phyloP scores from a whole-genome alignment of 208 protist genomes.

The Leishmania amazonensis region DNA sequence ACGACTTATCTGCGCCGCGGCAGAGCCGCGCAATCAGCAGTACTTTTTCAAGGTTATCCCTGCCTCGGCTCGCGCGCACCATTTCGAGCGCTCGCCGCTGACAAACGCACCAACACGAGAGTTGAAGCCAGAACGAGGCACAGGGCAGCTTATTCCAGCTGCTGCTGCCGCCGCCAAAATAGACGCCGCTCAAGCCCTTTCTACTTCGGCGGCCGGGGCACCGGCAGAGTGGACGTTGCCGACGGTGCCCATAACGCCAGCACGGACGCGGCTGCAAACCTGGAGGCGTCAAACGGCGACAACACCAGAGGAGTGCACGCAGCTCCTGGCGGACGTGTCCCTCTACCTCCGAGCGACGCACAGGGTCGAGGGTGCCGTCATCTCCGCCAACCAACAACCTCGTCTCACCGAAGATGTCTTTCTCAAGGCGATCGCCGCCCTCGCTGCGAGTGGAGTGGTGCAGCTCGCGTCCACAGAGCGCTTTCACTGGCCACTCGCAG shows the following conservation, averaged over 20 bases:
- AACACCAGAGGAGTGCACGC: slow-evolving; percentile 14
- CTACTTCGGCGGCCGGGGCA: neutral
- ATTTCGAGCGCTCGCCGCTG: slow-evolving; percentile 28
- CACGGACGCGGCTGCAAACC: neutral
- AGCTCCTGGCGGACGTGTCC: slow-evolving; percentile 21
- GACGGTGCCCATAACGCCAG: too few species aligned
- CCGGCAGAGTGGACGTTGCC: neutral
- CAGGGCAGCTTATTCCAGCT: neutral
- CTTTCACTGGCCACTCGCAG: slow-evolving; percentile 35
- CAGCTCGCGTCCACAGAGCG: slow-evolving; percentile 24
- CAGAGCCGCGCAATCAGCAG: slow-evolving; percentile 36
- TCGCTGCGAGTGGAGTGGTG: slow-evolving; percentile 26
- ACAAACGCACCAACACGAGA: neutral
- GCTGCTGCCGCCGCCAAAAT: neutral
- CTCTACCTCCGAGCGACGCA: slow-evolving; percentile 21
- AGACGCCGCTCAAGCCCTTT: neutral
- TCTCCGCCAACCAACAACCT: neutral
- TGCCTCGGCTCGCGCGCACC: slow-evolving; percentile 31
- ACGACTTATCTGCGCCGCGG: slow-evolving; percentile 43
- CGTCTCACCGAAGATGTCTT: slow-evolving; percentile 24
- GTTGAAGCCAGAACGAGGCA: too few species aligned
- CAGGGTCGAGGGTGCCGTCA: slow-evolving; percentile 17
- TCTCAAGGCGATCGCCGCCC: slow-evolving; percentile 18
- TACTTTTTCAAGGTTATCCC: slow-evolving; percentile 74
- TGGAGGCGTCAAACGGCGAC: slow-evolving; percentile 5